These are phyloP conservation scores for Wickerhamiella parazyma DNA, from an alignment of 805 yeast genomes.

Conservation along the genomic window DNA sequence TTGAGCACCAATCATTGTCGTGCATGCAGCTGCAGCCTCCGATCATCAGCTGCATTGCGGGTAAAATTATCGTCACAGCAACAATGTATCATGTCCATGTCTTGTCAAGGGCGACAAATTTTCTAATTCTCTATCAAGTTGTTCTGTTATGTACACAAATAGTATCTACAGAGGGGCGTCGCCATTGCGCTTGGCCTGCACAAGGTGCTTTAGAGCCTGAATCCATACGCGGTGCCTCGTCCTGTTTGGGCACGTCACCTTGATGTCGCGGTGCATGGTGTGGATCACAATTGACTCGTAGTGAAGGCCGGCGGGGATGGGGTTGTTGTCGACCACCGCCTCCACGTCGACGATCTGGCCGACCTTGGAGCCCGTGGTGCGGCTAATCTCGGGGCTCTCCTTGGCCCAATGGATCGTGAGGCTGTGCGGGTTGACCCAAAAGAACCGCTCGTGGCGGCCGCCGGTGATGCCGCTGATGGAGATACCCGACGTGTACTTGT, in stretches of 20 bases:
- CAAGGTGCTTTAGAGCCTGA: conserved; percentile 63
- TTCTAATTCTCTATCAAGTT: too few relatives aligned
- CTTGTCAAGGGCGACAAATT: too few relatives aligned
- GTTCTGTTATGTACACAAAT: too few relatives aligned
- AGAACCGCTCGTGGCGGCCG: conserved; percentile 76
- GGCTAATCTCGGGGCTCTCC: conserved; percentile 66
- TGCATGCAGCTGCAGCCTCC: too few relatives aligned
- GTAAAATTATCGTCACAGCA: too few relatives aligned
- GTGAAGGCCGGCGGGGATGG: conserved; percentile 78
- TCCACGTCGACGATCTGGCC: conserved; percentile 69
- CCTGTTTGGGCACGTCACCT: conserved; percentile 77
- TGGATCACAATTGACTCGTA: conserved; percentile 70
- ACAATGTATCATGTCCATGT: too few relatives aligned
- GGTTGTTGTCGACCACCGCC: conserved; percentile 71
- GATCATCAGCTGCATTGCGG: too few relatives aligned
- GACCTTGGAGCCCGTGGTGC: conserved; percentile 41
- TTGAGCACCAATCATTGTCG: too few relatives aligned
- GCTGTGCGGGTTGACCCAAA: conserved; percentile 94
- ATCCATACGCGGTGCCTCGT: conserved; percentile 87
- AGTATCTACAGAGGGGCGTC: too few relatives aligned
- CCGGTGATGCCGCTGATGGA: conserved; percentile 53
- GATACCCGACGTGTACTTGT: conserved; percentile 72
- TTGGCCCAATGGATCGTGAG: conserved; percentile 82
- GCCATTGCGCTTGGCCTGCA: conserved; percentile 19
- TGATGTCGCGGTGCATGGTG: conserved; percentile 52